Evolutionary conservation across 2,329 filamentous ascomycete genomes (phyloP), one percentile per base, ranked within the genome.

Genomic region (Albifimbria verrucaria): DNA sequence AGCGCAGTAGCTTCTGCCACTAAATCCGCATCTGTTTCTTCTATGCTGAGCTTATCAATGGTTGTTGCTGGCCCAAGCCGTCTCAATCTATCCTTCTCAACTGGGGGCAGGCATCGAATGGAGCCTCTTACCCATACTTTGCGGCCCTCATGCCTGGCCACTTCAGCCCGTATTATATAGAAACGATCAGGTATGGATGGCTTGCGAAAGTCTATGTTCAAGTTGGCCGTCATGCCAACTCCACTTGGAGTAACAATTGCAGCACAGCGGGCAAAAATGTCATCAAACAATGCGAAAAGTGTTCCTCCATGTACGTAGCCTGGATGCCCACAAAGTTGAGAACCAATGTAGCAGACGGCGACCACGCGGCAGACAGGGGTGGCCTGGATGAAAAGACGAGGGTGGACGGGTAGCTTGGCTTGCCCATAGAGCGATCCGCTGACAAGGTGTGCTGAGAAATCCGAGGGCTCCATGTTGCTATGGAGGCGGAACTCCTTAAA

Each of bases 191-290:
- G 49, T 1, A 51, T 20, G 2, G 24, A 21, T 3, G 49, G 49
- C 39, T 26, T 51, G 17, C 42, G 39, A 44, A 51, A 51, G 42
- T 51, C 25, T 7, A 51, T 51, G 20, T 32, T 51, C 49, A 51
- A n/a, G 25, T 45, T 44, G 6, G 49, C 49, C 39, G 49, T 51
- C 49, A 51, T 51, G 7, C 32, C 49, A 11, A 51, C 49, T 20
- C 49, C 36, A 24, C 49, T 51, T 7, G 21, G 18, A n/a, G 44
- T 26, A 17, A 24, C 42, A 18, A 45, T 51, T 18, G 32, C 49
- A 17, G 49, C 49, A 25, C 36, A 44, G 23, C 39, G 39, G 4
- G 49, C 49, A 26, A 51, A 51, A n/a, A 51, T 43, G 22, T 51
- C 49, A n/a, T 51, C 49, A 21, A 51, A 51, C 18, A 51, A n/a